Evolutionary conservation across 148 eudicot genomes (phyloP).

Genomic region (Limonium bicolor): DNA sequence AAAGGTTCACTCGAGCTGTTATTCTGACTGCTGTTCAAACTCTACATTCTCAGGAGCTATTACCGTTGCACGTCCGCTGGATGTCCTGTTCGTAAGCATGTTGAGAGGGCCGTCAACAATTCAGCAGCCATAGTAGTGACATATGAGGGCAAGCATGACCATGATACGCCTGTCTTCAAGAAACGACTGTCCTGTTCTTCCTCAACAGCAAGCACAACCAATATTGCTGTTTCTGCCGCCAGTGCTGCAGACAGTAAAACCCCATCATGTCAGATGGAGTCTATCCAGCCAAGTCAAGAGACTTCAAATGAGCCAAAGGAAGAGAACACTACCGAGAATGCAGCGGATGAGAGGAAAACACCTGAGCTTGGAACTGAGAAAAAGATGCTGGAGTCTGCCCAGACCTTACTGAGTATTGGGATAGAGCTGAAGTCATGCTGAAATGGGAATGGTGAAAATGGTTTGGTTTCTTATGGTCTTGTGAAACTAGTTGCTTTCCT

Average conservation of each 20-base stretch:
- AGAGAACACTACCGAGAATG: constrained; percentile 6
- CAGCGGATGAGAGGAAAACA: constrained; percentile 15
- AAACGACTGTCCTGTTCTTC: constrained; percentile 25
- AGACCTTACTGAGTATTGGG: constrained; percentile 46
- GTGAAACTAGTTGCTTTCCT: too few relatives aligned
- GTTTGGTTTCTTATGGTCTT: too few relatives aligned
- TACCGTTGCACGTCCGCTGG: constrained; percentile 78
- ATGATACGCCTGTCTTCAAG: constrained; percentile 60
- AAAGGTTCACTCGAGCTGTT: too few relatives aligned
- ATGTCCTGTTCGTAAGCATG: constrained; percentile 87
- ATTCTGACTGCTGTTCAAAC: too few relatives aligned
- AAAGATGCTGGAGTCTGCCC: constrained; percentile 39
- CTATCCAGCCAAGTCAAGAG: constrained; percentile 11
- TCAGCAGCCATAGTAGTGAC: constrained; percentile 33
- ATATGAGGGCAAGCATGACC: constrained; percentile 76
- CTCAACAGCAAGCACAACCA: background rate
- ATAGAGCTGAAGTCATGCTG: constrained; percentile 53
- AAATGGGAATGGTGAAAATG: too few relatives aligned
- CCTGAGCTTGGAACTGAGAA: constrained; percentile 18
- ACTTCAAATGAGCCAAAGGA: constrained; percentile 4
- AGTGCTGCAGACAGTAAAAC: constrained; percentile 17
- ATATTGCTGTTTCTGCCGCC: constrained; percentile 13
- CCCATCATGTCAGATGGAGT: too few relatives aligned
- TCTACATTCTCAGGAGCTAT: constrained; percentile 48
- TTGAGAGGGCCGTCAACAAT: constrained; percentile 51